Evolutionary conservation across 805 yeast genomes (phyloP), one percentile per base, ranked within the genome.

Genomic region (Monosporozyma aquatica): DNA sequence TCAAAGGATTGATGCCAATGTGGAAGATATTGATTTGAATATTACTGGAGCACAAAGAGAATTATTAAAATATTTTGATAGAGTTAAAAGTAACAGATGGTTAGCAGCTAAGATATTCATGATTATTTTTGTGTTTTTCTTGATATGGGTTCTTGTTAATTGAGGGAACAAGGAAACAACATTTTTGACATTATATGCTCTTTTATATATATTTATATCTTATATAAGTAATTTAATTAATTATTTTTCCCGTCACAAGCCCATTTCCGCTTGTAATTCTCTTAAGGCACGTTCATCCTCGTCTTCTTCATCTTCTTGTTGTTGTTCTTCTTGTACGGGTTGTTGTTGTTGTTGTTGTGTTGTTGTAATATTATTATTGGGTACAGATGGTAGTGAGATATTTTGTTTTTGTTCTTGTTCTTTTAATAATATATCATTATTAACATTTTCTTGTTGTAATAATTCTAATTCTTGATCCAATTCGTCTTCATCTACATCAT

Each of bases 11-110:
- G 98, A 92, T 64, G 85, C 80, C 43, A 89, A 92, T 58, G 95
- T 95, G 6, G 96, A 89, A 52, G 97, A 92, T 56, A 87, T 90
- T 42, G 78, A 86, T 54, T 61, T 90, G 58, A 92, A 89, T 60
- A 89, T 92, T 13, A 67, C 75, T 22, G 97, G 97, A 1, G 98
- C 98, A 0, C 97, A 92, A 61, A 69, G 97, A 47, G 97, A 92
- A 61, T 71, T 92, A 50, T 68, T 90, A 52, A 90, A 87, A 62
- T 92, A 89, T 64, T 92, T 82, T 58, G 84, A 90, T 45, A 76
- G 80, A 43, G 85, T 92, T 20, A 79, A 92, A 41, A 85, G 82
- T 55, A 92, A 90, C 63, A 74, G 97, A 54, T 87, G 97, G 95
- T 69, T 92, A 47, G 86, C 87, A 64, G 72, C 85, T 41, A 87